Evolutionary conservation across 148 eudicot species (phyloP), one percentile per base, ranked within the genome.

Genomic region (Limonium bicolor): DNA sequence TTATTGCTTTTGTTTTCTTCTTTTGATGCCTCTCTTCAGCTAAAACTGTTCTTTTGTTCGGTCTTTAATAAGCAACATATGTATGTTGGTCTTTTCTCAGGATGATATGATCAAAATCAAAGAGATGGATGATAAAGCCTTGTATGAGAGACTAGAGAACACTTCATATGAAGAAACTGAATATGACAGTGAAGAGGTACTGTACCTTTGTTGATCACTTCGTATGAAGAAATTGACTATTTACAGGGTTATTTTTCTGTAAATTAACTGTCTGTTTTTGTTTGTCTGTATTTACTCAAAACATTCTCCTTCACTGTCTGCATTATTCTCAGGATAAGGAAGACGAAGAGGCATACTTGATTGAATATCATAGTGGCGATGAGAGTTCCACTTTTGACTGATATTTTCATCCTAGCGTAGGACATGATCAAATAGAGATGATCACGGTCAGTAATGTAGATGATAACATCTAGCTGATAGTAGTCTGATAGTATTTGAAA

Each of bases 271-370:
- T 14, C 7, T 36, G 5, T 14, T 22, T 20, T 18, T 39, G 10
- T 4, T 19, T 14, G 9, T 20, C 12, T 22, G 24, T 2, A 1
- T 20, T 20, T 7, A 10, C 24, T 2, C 9, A 16, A 8, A 6
- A 15, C 5, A 19, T 20, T 2, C 12, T n/a, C n/a, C n/a, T n/a
- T 26, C 22, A 36, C 11, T n/a, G 20, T 4, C 21, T 1, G 1
- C 8, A 16, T 16, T 17, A 8, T 37, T 37, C 41, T 14, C 17
- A 13, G 18, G 19, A 43, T 17, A 31, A 41, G 12, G 44, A 40
- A 3, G 27, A 3, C 27, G 48, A 43, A 43, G 48, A 43, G 16
- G 48, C 48, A 13, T 43, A 43, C 31, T 6, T 43, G 48, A 31
- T 23, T 23, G 30, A 23, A 17, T 43, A 43, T 5, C 30, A 43